A percentile compares a stretch with the other conserved stretches of the same genome.
Conservation (phyloP, 2,329 filamentous ascomycete species). For the Bipolaris victoriae region DNA sequence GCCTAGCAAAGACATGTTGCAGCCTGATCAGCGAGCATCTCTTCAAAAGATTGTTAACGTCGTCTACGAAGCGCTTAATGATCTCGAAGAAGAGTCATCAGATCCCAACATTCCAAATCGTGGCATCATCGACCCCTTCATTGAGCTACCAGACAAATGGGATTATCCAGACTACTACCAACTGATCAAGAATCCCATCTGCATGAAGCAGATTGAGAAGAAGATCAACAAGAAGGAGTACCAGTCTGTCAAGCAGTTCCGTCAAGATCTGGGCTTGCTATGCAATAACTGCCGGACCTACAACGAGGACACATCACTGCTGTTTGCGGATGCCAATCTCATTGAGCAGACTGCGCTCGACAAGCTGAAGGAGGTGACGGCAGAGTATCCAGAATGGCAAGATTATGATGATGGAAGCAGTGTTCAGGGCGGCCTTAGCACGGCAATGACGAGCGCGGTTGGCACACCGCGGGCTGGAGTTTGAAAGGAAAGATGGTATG, state of each 20-base stretch:
- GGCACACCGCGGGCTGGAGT: conserved; percentile 38
- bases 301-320: conserved; percentile 92
- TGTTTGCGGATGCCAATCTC: conserved; percentile 89
- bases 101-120: conserved; percentile 67
- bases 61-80: conserved; percentile 81
- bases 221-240: conserved; percentile 98
- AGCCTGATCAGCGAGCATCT: conserved; percentile 71
- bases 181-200: conserved; percentile 90
- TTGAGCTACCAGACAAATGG: conserved; percentile 86
- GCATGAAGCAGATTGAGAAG: conserved; percentile 92
- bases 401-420: conserved; percentile 62
- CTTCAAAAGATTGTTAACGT: conserved; percentile 79
- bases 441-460: conserved; percentile 40
- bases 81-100: conserved; percentile 77
- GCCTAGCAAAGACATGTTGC: conserved; percentile 72
- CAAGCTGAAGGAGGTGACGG: conserved; percentile 61
- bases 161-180: conserved; percentile 95
- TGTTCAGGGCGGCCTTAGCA: conserved; percentile 55
- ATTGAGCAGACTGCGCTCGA: conserved; percentile 71
- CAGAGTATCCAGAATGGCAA: conserved; percentile 62
- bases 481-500: conserved; percentile 17
- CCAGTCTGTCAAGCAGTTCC: conserved; percentile 77
- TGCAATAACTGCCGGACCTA: conserved; percentile 93
- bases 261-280: conserved; percentile 80
- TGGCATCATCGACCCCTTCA: conserved; percentile 89